These are phyloP conservation scores for Suillus subaureus DNA, from an alignment of 768 basidiomycete species.

Conservation along the genomic window DNA sequence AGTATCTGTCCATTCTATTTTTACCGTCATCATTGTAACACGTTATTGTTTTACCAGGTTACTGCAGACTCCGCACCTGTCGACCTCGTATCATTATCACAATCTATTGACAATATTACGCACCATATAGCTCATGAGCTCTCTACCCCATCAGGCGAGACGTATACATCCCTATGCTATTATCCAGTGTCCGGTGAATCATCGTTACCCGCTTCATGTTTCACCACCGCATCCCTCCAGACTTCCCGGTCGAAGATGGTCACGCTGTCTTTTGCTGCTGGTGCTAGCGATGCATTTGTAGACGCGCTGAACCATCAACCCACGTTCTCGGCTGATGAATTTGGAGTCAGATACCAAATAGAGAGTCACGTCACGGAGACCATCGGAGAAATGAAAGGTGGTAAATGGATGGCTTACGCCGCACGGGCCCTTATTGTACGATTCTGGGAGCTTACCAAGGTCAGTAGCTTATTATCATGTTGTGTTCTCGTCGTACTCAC, in stretches of 20 bases:
- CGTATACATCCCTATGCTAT: conserved; percentile 58
- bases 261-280: conserved; percentile 54
- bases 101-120: conserved; percentile 51
- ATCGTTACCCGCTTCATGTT: conserved; percentile 35
- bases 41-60: conserved; percentile 20
- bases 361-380: conserved; percentile 48
- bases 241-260: conserved; percentile 43
- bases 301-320: conserved; percentile 36
- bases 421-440: conserved; percentile 70
- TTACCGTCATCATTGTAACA: background rate
- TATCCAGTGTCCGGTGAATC: conserved; percentile 28
- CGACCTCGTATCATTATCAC: conserved; percentile 44
- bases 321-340: conserved; percentile 35
- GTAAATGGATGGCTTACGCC: conserved; percentile 91
- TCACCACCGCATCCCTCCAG: conserved; percentile 39
- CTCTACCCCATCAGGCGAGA: conserved; percentile 43
- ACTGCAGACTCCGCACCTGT: conserved; percentile 36
- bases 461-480: conserved; percentile 33
- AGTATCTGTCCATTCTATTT: conserved; percentile 14
- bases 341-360: conserved; percentile 51
- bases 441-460: conserved; percentile 87
- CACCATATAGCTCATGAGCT: conserved; percentile 46
- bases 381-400: conserved; percentile 75
- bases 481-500: conserved; percentile 15
- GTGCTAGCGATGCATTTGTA: conserved; percentile 53